Percentiles rank a stretch among this genome's conserved stretches.
Evolutionary conservation across 345 rosid species (phyloP).

Genomic region (Erysimum cheiranthoides): DNA sequence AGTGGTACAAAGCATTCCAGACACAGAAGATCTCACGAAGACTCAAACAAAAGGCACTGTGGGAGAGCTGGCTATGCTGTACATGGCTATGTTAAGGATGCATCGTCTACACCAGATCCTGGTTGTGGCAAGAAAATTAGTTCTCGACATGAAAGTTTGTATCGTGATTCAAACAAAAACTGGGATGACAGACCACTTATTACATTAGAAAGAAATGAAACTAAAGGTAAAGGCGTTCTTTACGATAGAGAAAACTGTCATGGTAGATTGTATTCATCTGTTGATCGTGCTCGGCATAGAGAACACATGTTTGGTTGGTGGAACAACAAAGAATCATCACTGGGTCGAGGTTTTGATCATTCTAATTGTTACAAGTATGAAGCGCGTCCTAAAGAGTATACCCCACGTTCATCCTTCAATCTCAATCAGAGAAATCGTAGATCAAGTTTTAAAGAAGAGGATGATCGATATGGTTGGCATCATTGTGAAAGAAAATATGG

Average conservation of each 20-base stretch:
- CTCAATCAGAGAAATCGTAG: slow-evolving; percentile 34
- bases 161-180: slow-evolving; percentile 34
- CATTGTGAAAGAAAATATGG: slow-evolving; percentile 41
- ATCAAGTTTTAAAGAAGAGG: slow-evolving; percentile 42
- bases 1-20: slow-evolving; percentile 36
- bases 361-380: slow-evolving; percentile 43
- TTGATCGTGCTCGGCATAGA: slow-evolving; percentile 44
- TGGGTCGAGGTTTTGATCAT: slow-evolving; percentile 29
- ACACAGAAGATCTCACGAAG: slow-evolving; percentile 34
- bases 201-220: slow-evolving; percentile 32
- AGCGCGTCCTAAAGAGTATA: slow-evolving; percentile 40
- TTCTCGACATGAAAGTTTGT: slow-evolving; percentile 31
- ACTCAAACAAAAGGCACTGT: slow-evolving; percentile 29
- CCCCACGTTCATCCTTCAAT: slow-evolving; percentile 30
- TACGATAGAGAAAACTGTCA: slow-evolving; percentile 30
- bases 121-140: slow-evolving; percentile 26
- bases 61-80: slow-evolving; percentile 41
- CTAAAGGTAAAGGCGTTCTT: slow-evolving; percentile 29
- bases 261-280: slow-evolving; percentile 43
- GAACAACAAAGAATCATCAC: slow-evolving; percentile 39
- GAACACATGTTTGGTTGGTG: slow-evolving; percentile 43
- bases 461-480: slow-evolving; percentile 41
- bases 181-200: slow-evolving; percentile 15
- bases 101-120: slow-evolving; percentile 36
- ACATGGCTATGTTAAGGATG: slow-evolving; percentile 37